Evolutionary conservation across 768 basidiomycete species (phyloP).

Genomic region (Tricholoma bakamatsutake): DNA sequence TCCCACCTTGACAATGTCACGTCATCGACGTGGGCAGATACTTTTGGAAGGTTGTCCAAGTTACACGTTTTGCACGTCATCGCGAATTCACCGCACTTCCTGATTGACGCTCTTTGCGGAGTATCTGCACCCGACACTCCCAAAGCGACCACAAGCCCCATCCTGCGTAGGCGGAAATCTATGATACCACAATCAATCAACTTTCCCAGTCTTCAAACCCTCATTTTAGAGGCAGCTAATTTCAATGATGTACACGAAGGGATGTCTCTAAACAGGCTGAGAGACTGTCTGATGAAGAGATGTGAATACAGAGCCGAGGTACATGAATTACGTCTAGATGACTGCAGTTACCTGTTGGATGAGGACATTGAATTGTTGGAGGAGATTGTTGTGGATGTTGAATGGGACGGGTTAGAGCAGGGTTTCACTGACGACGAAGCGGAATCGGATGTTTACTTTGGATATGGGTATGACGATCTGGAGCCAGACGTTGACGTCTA

Average conservation of each 20-base stretch:
- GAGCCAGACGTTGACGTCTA: conserved; percentile 2
- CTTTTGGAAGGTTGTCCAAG: conserved; percentile 23
- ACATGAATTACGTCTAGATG: conserved; percentile 19
- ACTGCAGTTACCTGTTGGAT: conserved; percentile 19
- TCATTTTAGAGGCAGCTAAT: conserved; percentile 19
- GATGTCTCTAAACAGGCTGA: conserved; percentile 6
- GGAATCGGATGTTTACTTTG: conserved; percentile 7
- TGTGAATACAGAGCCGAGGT: conserved; percentile 25
- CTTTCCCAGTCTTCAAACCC: conserved; percentile 22
- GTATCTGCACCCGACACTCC: conserved; percentile 10
- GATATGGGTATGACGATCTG: conserved; percentile 12
- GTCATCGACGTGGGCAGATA: conserved; percentile 16
- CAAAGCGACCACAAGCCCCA: conserved; percentile 8
- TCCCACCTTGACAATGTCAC: conserved; percentile 14
- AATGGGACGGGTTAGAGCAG: conserved; percentile 28
- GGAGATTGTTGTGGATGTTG: conserved; percentile 25
- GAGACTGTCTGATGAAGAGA: conserved; percentile 25
- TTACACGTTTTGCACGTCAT: conserved; percentile 19
- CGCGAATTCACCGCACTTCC: conserved; percentile 15
- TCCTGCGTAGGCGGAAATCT: conserved; percentile 8
- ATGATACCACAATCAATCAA: conserved; percentile 14
- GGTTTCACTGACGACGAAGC: conserved; percentile 18
- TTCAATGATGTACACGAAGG: conserved; percentile 11
- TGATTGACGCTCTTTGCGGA: conserved; percentile 22
- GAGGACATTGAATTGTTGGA: conserved; percentile 20